These are phyloP conservation scores for Hanseniaspora gamundiae DNA, from an alignment of 1,139 yeast species.

Conservation along the genomic window DNA sequence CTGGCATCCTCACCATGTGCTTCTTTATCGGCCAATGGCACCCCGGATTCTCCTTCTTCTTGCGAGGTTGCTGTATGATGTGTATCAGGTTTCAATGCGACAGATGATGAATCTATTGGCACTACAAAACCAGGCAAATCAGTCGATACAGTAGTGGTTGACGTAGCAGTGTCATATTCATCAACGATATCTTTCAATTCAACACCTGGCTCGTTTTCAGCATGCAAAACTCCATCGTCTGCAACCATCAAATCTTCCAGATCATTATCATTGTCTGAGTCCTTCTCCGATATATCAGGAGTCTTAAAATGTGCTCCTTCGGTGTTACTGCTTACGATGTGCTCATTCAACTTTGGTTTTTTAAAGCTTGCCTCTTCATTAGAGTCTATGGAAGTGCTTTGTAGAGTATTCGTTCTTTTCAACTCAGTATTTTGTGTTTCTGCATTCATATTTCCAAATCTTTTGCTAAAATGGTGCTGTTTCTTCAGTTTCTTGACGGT, in stretches of 20 bases:
- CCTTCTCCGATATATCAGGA: neutral
- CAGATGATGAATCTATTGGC: neutral
- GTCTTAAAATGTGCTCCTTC: neutral
- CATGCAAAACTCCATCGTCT: conserved; percentile 8
- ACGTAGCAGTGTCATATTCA: conserved; percentile 10
- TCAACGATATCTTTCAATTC: conserved; percentile 12
- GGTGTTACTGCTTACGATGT: conserved; percentile 3
- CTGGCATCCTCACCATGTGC: conserved; percentile 2
- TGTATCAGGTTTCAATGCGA: no score
- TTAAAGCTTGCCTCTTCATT: conserved; percentile 2
- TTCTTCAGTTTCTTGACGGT: neutral
- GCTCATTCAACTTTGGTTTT: conserved; percentile 6
- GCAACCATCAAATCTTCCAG: conserved; percentile 1
- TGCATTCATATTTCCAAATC: no score
- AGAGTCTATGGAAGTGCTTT: no score
- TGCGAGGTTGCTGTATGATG: neutral
- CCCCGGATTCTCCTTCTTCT: neutral
- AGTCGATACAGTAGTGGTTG: neutral
- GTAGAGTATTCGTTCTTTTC: neutral
- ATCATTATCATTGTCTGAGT: conserved; percentile 1
- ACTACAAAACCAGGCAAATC: neutral
- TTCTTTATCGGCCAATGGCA: conserved; percentile 1
- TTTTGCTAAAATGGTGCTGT: neutral
- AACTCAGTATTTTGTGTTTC: neutral
- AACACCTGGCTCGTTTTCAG: conserved; percentile 9